phyloP scores from a whole-genome alignment of 805 yeast genomes.

The Ogataea pini region DNA sequence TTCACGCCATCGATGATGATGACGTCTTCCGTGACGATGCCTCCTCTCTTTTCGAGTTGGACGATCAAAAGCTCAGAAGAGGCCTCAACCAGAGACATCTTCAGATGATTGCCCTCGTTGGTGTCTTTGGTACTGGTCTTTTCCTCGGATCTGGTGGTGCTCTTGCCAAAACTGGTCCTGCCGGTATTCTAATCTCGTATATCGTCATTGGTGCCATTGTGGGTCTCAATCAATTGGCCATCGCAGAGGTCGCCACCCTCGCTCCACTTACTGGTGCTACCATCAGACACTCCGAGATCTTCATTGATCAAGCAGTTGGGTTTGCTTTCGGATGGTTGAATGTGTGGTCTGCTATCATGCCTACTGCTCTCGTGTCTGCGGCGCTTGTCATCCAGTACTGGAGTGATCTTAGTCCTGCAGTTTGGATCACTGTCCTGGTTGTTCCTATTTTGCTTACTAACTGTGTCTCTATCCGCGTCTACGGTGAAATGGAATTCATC shows the following conservation, averaged over 20 bases:
- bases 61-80: conserved; percentile 28
- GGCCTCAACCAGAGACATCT: conserved; percentile 49
- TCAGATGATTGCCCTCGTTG: conserved; percentile 71
- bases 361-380: conserved; percentile 60
- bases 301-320: conserved; percentile 51
- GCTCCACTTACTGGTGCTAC: conserved; percentile 59
- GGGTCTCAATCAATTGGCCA: conserved; percentile 50
- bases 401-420: conserved; percentile 54
- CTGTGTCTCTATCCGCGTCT: conserved; percentile 48
- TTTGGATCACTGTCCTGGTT: conserved; percentile 56
- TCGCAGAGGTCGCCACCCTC: conserved; percentile 63
- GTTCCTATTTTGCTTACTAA: conserved; percentile 45
- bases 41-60: conserved; percentile 6
- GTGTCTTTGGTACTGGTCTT: conserved; percentile 69
- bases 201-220: conserved; percentile 56
- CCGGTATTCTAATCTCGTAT: conserved; percentile 57
- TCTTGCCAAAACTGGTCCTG: conserved; percentile 33
- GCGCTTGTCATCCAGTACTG: conserved; percentile 57
- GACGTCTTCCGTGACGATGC: not conserved
- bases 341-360: conserved; percentile 47
- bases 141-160: conserved; percentile 51
- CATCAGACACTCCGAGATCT: conserved; percentile 32
- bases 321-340: conserved; percentile 52
- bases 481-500: conserved; percentile 58
- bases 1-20: not conserved